Percentiles rank a stretch among this genome's conserved stretches.
Evolutionary conservation across 2,329 filamentous ascomycete species (phyloP).

Genomic region (Beauveria rudraprayagi): DNA sequence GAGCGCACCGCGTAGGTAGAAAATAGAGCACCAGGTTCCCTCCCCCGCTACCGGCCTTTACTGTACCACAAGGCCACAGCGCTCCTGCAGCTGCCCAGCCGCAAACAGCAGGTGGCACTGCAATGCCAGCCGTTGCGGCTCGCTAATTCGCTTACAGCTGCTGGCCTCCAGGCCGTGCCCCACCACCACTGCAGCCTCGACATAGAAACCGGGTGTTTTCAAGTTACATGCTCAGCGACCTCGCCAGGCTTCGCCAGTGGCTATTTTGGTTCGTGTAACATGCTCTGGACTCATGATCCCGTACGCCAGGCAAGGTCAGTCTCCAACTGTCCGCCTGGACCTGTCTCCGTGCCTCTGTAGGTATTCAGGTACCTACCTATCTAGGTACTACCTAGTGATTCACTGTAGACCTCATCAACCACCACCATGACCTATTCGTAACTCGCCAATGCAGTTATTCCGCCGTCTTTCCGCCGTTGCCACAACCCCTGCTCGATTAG

Average conservation of each 20-base stretch:
- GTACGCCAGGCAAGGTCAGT: too few species aligned
- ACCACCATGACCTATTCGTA: too few species aligned
- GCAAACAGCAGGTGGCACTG: constrained; percentile 6
- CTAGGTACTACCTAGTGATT: background rate
- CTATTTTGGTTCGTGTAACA: background rate
- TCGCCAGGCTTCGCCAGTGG: background rate
- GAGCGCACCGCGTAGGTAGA: background rate
- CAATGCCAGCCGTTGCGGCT: background rate
- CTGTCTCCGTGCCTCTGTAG: too few species aligned
- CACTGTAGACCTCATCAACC: background rate
- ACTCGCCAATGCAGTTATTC: background rate
- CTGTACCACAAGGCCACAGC: background rate
- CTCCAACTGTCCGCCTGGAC: too few species aligned
- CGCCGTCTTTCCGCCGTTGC: background rate
- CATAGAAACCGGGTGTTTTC: background rate
- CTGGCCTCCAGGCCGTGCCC: background rate
- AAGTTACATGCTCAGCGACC: background rate
- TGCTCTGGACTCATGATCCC: background rate
- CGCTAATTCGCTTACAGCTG: background rate
- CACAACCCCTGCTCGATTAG: background rate
- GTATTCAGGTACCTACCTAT: too few species aligned
- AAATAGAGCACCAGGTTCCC: background rate
- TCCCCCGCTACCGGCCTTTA: background rate
- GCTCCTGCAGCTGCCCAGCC: constrained; percentile 1
- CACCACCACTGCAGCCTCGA: background rate